phyloP scores from a whole-genome alignment of 495 filamentous ascomycete species.

The Trichoderma virens region DNA sequence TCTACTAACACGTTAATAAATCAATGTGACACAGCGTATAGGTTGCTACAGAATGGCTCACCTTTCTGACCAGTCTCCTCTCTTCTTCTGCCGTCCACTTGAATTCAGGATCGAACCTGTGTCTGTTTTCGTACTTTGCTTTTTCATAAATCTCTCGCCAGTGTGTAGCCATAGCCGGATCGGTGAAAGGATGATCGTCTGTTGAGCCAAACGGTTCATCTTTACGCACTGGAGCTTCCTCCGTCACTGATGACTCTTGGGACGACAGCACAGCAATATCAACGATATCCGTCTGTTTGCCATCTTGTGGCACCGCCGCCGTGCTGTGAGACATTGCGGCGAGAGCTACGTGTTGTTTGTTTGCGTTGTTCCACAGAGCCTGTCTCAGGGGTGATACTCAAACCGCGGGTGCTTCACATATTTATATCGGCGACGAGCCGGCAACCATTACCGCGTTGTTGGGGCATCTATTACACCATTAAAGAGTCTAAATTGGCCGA shows the following conservation, averaged over 20 bases:
- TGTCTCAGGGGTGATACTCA: too few relatives aligned
- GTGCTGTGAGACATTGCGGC: neutral
- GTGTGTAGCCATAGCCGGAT: constrained; percentile 20
- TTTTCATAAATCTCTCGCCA: constrained; percentile 25
- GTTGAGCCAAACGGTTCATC: constrained; percentile 19
- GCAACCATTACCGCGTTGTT: too few relatives aligned
- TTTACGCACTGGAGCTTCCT: neutral
- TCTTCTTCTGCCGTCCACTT: constrained; percentile 43
- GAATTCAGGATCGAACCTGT: constrained; percentile 46
- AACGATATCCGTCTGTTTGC: neutral
- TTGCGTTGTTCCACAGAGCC: too few relatives aligned
- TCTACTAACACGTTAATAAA: constrained; percentile 10
- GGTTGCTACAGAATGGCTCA: neutral
- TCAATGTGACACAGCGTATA: neutral
- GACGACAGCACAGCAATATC: neutral
- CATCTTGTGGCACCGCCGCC: neutral
- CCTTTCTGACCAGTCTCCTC: constrained; percentile 37
- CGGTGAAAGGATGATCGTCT: constrained; percentile 25
- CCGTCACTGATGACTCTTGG: neutral
- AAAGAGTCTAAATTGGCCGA: too few relatives aligned
- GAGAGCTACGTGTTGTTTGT: neutral
- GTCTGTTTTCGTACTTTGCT: constrained; percentile 44
- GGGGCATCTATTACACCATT: too few relatives aligned
- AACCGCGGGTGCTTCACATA: neutral
- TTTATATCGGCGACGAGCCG: neutral